Evolutionary conservation across 371 early-diverging fungal genomes (phyloP).

Genomic region (Globomyces sp.): DNA sequence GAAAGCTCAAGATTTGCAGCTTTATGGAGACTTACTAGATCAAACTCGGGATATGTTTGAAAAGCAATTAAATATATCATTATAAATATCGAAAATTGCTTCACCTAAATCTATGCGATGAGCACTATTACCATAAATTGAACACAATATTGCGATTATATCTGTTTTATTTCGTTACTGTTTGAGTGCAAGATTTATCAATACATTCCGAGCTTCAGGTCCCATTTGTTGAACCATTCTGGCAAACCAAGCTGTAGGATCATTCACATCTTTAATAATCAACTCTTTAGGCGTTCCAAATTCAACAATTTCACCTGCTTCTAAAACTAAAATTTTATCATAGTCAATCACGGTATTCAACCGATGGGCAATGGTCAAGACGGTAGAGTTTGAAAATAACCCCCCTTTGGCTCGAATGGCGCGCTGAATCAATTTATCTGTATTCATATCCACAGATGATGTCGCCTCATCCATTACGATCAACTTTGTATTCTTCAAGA

Average conservation of each 20-base stretch:
- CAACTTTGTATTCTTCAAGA: slow-evolving; percentile 16
- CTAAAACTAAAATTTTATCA: slow-evolving; percentile 80
- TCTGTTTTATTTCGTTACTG: no score
- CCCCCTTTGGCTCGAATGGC: slow-evolving; percentile 48
- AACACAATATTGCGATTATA: no score
- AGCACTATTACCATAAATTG: no score
- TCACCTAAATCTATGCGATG: no score
- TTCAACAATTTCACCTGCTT: slow-evolving; percentile 69
- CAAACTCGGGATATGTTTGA: slow-evolving; percentile 10
- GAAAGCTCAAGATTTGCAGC: slow-evolving; percentile 9
- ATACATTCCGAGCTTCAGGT: neutral
- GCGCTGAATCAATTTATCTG: slow-evolving; percentile 59
- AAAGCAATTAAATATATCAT: neutral
- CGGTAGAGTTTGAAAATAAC: slow-evolving; percentile 68
- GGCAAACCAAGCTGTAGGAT: slow-evolving; percentile 7
- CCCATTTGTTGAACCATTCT: slow-evolving; percentile 28
- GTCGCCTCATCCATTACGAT: slow-evolving; percentile 28
- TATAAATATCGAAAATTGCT: no score
- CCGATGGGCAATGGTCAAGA: slow-evolving; percentile 81
- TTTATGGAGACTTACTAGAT: slow-evolving; percentile 13
- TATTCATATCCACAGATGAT: slow-evolving; percentile 30
- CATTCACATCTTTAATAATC: slow-evolving; percentile 10
- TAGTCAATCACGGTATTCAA: slow-evolving; percentile 81
- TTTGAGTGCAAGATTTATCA: no score
- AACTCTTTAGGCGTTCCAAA: slow-evolving; percentile 44